Evolutionary conservation across 345 rosid genomes (phyloP).

Genomic region (Orychophragmus violaceus): DNA sequence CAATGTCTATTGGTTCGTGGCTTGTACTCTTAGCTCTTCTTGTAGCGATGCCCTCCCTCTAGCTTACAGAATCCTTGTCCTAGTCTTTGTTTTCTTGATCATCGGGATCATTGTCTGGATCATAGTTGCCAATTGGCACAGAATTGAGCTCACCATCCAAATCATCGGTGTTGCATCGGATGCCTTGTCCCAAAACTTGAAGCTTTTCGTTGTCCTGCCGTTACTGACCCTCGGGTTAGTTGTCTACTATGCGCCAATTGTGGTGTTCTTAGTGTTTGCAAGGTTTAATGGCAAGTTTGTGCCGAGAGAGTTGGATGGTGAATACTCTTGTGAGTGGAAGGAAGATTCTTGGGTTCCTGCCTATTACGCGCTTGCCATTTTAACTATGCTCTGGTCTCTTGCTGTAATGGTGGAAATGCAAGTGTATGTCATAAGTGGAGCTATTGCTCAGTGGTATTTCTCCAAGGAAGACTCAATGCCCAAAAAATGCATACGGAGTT

Average conservation of each 20-base stretch:
- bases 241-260: constrained; percentile 61
- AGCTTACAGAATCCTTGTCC: constrained; percentile 57
- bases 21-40: constrained; percentile 66
- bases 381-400: constrained; percentile 91
- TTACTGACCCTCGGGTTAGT: constrained; percentile 50
- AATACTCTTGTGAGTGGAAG: constrained; percentile 68
- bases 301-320: constrained; percentile 46
- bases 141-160: constrained; percentile 66
- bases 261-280: constrained; percentile 73
- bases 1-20: constrained; percentile 85
- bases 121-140: constrained; percentile 70
- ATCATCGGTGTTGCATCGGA: constrained; percentile 75
- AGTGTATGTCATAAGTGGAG: constrained; percentile 80
- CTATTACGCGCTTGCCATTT: constrained; percentile 64
- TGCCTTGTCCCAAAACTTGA: constrained; percentile 71
- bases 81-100: constrained; percentile 59
- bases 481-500: constrained; percentile 57
- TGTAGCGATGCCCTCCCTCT: constrained; percentile 64
- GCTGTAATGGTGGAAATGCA: constrained; percentile 72
- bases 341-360: constrained; percentile 94
- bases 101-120: constrained; percentile 77
- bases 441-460: constrained; percentile 86
- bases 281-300: constrained; percentile 72
- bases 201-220: constrained; percentile 60
- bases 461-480: constrained; percentile 66